Percentiles rank a stretch among this genome's conserved stretches.
These are phyloP conservation scores for Leersia perrieri DNA, from an alignment of 176 grass and related monocot species.

Conservation along the genomic window DNA sequence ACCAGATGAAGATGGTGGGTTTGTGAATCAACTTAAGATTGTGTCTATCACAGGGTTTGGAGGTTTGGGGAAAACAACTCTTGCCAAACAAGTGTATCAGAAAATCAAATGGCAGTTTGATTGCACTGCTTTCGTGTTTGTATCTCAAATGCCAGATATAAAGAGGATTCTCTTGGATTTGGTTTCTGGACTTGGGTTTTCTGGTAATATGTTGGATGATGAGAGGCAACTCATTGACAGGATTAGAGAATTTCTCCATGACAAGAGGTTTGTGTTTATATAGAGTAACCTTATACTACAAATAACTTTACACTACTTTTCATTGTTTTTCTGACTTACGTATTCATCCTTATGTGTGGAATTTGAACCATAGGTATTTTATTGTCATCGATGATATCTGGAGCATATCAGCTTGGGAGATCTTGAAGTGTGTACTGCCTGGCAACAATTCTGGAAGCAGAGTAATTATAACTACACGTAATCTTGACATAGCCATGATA, in stretches of 20 bases:
- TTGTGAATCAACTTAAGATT: neutral
- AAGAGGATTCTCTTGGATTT: slow-evolving; percentile 23
- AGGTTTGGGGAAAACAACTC: slow-evolving; percentile 14
- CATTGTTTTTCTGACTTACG: neutral
- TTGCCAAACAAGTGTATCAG: slow-evolving; percentile 7
- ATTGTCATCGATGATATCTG: slow-evolving; percentile 29
- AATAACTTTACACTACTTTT: too few species aligned
- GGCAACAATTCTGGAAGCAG: neutral
- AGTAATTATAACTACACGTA: slow-evolving; percentile 22
- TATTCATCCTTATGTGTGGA: neutral
- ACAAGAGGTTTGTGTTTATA: neutral
- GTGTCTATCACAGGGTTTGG: slow-evolving; percentile 23
- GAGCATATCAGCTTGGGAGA: neutral
- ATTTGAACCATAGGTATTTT: neutral
- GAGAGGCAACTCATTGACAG: neutral
- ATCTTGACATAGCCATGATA: neutral
- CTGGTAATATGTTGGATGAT: neutral
- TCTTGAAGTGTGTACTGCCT: neutral
- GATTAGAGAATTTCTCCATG: neutral
- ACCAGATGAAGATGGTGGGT: neutral
- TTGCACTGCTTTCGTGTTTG: neutral
- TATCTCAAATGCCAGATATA: neutral
- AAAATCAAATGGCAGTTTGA: slow-evolving; percentile 3
- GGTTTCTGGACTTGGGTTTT: neutral
- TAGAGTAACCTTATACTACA: neutral